These are phyloP conservation scores for Draba incana DNA, from an alignment of 345 rosid species.

Conservation along the genomic window DNA sequence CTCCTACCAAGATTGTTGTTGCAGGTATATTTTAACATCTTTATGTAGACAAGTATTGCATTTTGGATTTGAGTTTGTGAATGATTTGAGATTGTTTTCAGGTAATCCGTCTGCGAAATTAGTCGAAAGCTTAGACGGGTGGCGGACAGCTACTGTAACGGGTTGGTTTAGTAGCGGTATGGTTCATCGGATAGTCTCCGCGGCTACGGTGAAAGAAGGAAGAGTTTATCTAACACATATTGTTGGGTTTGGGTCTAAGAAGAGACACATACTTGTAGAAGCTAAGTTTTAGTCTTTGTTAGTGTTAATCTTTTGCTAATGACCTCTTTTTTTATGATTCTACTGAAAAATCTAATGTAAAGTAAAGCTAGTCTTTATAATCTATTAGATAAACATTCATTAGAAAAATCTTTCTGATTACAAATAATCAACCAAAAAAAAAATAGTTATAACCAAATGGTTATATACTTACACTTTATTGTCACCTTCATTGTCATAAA, in stretches of 20 bases:
- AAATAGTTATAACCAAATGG: constrained; percentile 4
- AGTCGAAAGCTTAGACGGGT: constrained; percentile 80
- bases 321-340: background rate
- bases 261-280: constrained; percentile 80
- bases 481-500: constrained; percentile 28
- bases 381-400: constrained; percentile 20
- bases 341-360: constrained; percentile 22
- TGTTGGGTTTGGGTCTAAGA: constrained; percentile 80
- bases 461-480: constrained; percentile 35
- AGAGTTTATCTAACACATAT: constrained; percentile 73
- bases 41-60: background rate
- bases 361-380: constrained; percentile 29
- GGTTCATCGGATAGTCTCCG: constrained; percentile 68
- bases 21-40: constrained; percentile 45
- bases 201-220: constrained; percentile 86
- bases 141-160: constrained; percentile 73
- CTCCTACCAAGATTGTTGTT: constrained; percentile 73
- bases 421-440: background rate
- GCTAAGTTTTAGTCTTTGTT: constrained; percentile 54
- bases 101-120: constrained; percentile 74
- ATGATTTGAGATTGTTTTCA: background rate
- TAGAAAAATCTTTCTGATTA: constrained; percentile 1
- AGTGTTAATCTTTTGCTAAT: constrained; percentile 14
- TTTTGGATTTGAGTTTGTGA: background rate
- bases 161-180: constrained; percentile 68